Evolutionary conservation across 2,329 filamentous ascomycete species (phyloP), one percentile per base, ranked within the genome.

Genomic region (Microdochium trichocladiopsis): DNA sequence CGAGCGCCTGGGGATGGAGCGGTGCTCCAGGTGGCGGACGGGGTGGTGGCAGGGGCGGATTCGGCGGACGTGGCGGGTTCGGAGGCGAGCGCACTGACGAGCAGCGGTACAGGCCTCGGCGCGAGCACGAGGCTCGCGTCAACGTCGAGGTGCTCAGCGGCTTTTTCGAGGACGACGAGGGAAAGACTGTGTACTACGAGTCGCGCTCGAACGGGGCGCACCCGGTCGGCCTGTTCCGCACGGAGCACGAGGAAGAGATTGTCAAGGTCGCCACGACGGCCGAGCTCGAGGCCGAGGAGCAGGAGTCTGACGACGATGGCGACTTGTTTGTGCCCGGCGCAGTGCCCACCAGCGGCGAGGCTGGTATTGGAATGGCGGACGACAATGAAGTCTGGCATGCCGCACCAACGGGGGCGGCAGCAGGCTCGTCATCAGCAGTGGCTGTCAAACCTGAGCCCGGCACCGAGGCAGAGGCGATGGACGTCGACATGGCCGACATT

Each of bases 131-230:
- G 55, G 58, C 71, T 31, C 68, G 80, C 63, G 77, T 83, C 61
- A 81, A 83, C 58, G 76, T 78, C 57, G 79, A 83, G 59, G 72
- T 74, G 52, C 76, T 83, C 48, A 77, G 77, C 58, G 73, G 65
- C 57, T 70, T 50, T 60, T 70, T 51, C 57, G 62, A 62, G 24
- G 63, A 73, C 22, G 72, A 77, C 28, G 64, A 76, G 49, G 72
- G 70, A 55, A 69, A 74, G n/a, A 68, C 73, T 51, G 69, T 76
- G 52, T 67, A 67, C 48, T 72, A 72, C 62, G 65, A 70, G 47
- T 63, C 59, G 11, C 48, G 60, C 59, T 54, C 68, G 59, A 63
- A 58, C 58, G 52, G 47, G 55, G 59, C 50, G 62, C 69, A 82
- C 57, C 80, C 80, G 16, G 77, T 83, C 69, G 79, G 79, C 49